These are phyloP conservation scores for Rhipidocladum racemiflorum DNA, from an alignment of 176 grass and related monocot genomes.

Conservation along the genomic window DNA sequence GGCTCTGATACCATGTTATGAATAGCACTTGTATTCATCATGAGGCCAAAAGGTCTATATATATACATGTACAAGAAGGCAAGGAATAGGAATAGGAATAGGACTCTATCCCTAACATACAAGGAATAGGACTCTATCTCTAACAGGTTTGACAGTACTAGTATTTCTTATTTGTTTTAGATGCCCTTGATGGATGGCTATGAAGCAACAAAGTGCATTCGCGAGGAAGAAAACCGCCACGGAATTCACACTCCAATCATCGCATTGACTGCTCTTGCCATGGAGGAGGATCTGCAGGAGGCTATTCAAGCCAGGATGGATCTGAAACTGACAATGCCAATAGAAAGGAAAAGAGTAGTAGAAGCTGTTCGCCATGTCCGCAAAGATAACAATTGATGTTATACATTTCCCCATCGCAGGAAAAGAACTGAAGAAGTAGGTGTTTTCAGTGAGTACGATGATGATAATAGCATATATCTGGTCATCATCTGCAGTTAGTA, in stretches of 20 bases:
- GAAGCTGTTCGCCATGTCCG: conserved; percentile 21
- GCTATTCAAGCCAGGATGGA: conserved; percentile 51
- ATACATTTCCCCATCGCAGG: background rate
- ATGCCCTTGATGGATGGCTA: conserved; percentile 82
- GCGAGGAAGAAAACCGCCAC: conserved; percentile 53
- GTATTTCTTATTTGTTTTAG: conserved; percentile 16
- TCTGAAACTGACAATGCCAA: conserved; percentile 54
- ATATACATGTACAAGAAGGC: too few relatives aligned
- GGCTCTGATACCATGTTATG: too few relatives aligned
- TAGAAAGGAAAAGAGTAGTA: conserved; percentile 27
- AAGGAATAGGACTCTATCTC: too few relatives aligned
- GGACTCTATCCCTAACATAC: too few relatives aligned
- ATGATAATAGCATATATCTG: background rate
- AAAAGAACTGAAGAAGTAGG: background rate
- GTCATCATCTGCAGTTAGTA: background rate
- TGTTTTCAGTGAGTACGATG: background rate
- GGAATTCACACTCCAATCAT: conserved; percentile 55
- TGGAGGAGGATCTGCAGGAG: conserved; percentile 40
- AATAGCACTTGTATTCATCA: too few relatives aligned
- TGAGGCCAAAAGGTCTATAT: too few relatives aligned
- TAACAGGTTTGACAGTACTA: background rate
- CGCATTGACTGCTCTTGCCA: conserved; percentile 51
- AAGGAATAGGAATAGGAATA: too few relatives aligned
- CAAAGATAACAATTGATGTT: background rate
- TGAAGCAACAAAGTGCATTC: conserved; percentile 63